Evolutionary conservation across 1,284 basidiomycete genomes (phyloP).

Genomic region (Ceratobasidium papillatum): DNA sequence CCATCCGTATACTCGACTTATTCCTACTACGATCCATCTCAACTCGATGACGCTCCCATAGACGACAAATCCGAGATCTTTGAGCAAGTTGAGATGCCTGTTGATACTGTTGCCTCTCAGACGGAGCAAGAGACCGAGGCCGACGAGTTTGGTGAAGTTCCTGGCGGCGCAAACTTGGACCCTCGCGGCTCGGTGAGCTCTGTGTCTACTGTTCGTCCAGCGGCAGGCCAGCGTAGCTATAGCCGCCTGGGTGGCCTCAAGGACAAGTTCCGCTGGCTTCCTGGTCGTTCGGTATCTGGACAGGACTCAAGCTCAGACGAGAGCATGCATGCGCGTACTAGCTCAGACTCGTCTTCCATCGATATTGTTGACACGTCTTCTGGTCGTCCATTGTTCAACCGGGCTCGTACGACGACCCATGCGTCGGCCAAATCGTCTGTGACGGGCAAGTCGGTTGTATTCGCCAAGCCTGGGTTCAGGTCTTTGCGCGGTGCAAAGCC

Average conservation of each 20-base stretch:
- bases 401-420: constrained; percentile 2
- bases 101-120: not conserved
- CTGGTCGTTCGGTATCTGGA: constrained; percentile 6
- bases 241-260: constrained; percentile 29
- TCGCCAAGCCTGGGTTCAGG: constrained; percentile 24
- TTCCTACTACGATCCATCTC: constrained; percentile 32
- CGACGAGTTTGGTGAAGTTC: constrained; percentile 19
- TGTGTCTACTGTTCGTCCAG: constrained; percentile 22
- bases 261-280: constrained; percentile 32
- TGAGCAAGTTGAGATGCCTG: not conserved
- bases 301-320: constrained; percentile 33
- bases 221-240: constrained; percentile 3
- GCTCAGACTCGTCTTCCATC: constrained; percentile 11
- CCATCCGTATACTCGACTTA: constrained; percentile 34
- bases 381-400: not conserved
- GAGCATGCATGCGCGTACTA: constrained; percentile 2
- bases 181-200: constrained; percentile 38
- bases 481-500: constrained; percentile 14
- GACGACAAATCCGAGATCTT: constrained; percentile 8
- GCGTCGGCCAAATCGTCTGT: not conserved
- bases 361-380: not conserved
- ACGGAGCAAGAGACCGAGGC: not conserved
- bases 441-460: constrained; percentile 20
- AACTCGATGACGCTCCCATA: not conserved
- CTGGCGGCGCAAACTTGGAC: constrained; percentile 14